A percentile compares a stretch with the other conserved stretches of the same genome.
These are phyloP conservation scores for Leucogyrophana mollusca DNA, from an alignment of 768 basidiomycete genomes.

Conservation along the genomic window DNA sequence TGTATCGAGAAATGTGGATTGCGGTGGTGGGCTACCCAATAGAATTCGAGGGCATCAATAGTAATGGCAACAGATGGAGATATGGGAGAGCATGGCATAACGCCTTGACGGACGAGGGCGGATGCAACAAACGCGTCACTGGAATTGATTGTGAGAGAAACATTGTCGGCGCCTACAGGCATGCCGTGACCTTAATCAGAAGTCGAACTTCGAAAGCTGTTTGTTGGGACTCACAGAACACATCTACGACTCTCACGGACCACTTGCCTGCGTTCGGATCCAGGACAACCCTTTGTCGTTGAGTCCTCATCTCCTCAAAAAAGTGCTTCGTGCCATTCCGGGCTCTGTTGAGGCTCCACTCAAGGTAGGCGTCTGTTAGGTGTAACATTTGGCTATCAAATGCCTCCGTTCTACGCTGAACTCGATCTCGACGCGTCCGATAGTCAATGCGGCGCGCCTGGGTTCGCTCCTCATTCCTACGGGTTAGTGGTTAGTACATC, in stretches of 20 bases:
- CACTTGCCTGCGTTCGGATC: not conserved
- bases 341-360: not conserved
- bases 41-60: slow-evolving; percentile 10
- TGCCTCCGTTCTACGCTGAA: not conserved
- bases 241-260: not conserved
- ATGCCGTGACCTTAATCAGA: not conserved
- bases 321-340: not conserved
- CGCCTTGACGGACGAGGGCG: slow-evolving; percentile 3
- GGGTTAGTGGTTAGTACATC: too few species aligned
- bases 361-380: not conserved
- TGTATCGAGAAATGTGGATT: slow-evolving; percentile 18
- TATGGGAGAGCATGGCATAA: slow-evolving; percentile 8
- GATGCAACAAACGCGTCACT: not conserved
- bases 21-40: slow-evolving; percentile 3
- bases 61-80: slow-evolving; percentile 3
- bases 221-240: not conserved
- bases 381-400: slow-evolving; percentile 1
- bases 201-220: not conserved
- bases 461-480: too few species aligned
- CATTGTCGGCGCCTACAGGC: slow-evolving; percentile 1
- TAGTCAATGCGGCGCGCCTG: not conserved
- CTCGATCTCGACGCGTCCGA: not conserved
- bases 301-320: not conserved
- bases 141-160: not conserved
- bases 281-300: not conserved